Evolutionary conservation across 2,329 filamentous ascomycete species (phyloP).

Genomic region (Xylaria sp.): DNA sequence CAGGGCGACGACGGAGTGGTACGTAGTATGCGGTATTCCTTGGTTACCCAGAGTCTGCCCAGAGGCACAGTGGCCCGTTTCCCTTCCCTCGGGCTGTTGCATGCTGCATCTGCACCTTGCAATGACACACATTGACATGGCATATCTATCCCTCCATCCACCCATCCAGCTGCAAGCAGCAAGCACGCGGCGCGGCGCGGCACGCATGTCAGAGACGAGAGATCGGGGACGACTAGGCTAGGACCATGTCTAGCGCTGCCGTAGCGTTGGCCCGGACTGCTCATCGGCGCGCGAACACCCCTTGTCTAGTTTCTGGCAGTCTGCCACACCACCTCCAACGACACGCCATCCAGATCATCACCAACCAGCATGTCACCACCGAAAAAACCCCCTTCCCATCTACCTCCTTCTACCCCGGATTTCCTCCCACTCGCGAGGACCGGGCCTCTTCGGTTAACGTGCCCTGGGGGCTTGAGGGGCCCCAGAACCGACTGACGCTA

Average conservation of each 20-base stretch:
- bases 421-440: constrained; percentile 20
- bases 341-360: constrained; percentile 23
- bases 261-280: constrained; percentile 30
- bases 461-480: constrained; percentile 19
- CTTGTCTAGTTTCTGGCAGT: constrained; percentile 40
- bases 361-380: not conserved
- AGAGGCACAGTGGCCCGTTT: not conserved
- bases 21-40: too few relatives aligned
- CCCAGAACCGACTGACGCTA: constrained; percentile 17
- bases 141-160: not conserved
- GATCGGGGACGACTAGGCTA: constrained; percentile 14
- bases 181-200: constrained; percentile 19
- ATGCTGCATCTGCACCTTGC: constrained; percentile 15
- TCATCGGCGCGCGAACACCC: constrained; percentile 28
- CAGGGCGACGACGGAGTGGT: not conserved
- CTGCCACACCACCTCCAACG: constrained; percentile 36
- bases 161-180: constrained; percentile 15
- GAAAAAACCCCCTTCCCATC: not conserved
- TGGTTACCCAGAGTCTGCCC: too few relatives aligned
- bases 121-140: not conserved
- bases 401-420: constrained; percentile 25
- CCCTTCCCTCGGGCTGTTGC: constrained; percentile 1
- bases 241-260: constrained; percentile 28
- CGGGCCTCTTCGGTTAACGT: constrained; percentile 17
- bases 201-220: constrained; percentile 13